A percentile compares a stretch with the other conserved stretches of the same genome.
Evolutionary conservation across 768 basidiomycete genomes (phyloP).

Genomic region (Leccinum pellstonianum): DNA sequence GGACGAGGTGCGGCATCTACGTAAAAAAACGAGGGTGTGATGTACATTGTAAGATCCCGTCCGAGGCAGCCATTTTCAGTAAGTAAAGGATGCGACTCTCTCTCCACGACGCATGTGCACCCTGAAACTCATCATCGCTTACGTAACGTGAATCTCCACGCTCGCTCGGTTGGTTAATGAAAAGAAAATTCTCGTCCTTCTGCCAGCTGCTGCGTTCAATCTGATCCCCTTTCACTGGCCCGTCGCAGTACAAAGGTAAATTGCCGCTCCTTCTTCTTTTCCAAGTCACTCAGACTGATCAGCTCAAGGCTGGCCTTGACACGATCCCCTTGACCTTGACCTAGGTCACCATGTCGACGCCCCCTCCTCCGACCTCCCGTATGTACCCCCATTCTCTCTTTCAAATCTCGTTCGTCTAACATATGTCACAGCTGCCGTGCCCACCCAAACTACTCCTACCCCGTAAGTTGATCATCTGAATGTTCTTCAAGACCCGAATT

Average conservation of each 20-base stretch:
- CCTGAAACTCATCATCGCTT: conserved; percentile 5
- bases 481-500: background rate
- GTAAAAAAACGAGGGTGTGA: conserved; percentile 19
- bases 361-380: background rate
- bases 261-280: background rate
- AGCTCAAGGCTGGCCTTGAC: conserved; percentile 5
- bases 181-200: conserved; percentile 24
- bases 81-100: background rate
- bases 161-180: conserved; percentile 1
- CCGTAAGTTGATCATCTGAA: conserved; percentile 7
- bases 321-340: background rate
- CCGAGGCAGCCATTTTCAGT: background rate
- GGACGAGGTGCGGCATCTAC: conserved; percentile 20
- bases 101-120: background rate
- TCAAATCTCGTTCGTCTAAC: background rate
- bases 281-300: background rate
- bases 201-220: background rate
- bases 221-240: background rate
- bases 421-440: background rate
- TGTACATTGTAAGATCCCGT: background rate
- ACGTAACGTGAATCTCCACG: conserved; percentile 19
- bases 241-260: conserved; percentile 9
- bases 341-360: conserved; percentile 10
- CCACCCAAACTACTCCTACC: rapidly evolving
- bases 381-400: background rate